A percentile compares a stretch with the other conserved stretches of the same genome.
Conservation (phyloP, 1,139 yeast species). For the Geotrichum europaeum region DNA sequence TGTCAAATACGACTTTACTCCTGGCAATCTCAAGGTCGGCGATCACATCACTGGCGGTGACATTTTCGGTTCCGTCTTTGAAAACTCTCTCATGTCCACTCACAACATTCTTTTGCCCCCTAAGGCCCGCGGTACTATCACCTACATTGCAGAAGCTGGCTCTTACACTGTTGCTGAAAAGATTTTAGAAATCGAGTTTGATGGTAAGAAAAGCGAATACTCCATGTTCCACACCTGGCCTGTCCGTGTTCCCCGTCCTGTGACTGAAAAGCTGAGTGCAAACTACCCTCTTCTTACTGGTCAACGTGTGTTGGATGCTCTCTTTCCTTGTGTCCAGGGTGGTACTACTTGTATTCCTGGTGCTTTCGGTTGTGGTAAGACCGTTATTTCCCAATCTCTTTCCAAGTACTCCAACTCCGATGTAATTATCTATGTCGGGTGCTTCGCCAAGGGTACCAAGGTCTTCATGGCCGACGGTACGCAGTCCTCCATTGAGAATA, state of each 20-base stretch:
- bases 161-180: conserved; percentile 86
- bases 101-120: conserved; percentile 96
- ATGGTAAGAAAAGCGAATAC: conserved; percentile 73
- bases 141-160: conserved; percentile 83
- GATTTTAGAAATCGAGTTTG: conserved; percentile 87
- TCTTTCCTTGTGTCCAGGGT: conserved; percentile 99
- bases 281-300: conserved; percentile 95
- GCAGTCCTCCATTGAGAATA: background rate
- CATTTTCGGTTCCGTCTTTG: conserved; percentile 87
- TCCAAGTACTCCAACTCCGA: conserved; percentile 97
- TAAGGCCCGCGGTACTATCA: conserved; percentile 95
- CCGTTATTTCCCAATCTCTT: conserved; percentile 95
- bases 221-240: conserved; percentile 99
- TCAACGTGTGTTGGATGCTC: conserved; percentile 95
- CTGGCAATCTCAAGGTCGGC: conserved; percentile 75
- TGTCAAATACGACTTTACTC: conserved; percentile 78
- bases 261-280: conserved; percentile 85
- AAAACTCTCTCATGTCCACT: conserved; percentile 84
- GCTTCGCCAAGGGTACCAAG: conserved; percentile 18
- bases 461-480: background rate
- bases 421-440: conserved; percentile 88
- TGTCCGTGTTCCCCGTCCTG: conserved; percentile 98
- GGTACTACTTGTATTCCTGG: conserved; percentile 99
- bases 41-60: conserved; percentile 99
- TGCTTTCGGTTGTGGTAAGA: conserved; percentile 99